A percentile compares a stretch with the other conserved stretches of the same genome.
phyloP scores from a whole-genome alignment of 2,329 filamentous ascomycete species.

The Penicillium sp. region DNA sequence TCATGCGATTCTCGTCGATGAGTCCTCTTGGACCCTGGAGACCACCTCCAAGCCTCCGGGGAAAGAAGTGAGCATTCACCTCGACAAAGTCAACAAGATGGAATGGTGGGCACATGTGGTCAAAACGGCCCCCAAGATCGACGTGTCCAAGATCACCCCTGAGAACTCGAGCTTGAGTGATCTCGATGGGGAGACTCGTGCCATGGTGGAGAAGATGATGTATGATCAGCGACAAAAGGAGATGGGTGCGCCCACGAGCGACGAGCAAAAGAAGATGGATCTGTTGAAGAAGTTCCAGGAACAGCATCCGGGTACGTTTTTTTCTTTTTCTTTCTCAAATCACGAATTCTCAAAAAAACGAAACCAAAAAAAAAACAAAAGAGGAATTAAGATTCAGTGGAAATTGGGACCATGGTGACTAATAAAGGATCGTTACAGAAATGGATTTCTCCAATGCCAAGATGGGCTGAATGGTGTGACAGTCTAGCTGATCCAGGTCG shows the following conservation, averaged over 20 bases:
- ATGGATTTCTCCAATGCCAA: constrained; percentile 64
- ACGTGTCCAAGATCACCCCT: constrained; percentile 89
- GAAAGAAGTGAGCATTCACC: constrained; percentile 78
- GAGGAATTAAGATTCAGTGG: not conserved
- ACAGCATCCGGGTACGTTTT: constrained; percentile 54
- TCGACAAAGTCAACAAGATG: constrained; percentile 95
- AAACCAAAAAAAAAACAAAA: too few species aligned
- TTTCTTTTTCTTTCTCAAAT: too few species aligned
- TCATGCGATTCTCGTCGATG: constrained; percentile 71
- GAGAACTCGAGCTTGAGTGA: constrained; percentile 89
- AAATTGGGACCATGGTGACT: not conserved
- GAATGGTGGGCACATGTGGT: constrained; percentile 98
- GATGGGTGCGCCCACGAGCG: constrained; percentile 76
- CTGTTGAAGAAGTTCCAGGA: constrained; percentile 88
- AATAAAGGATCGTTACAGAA: constrained; percentile 36
- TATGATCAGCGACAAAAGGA: constrained; percentile 98
- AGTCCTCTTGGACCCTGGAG: constrained; percentile 90
- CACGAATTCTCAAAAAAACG: too few species aligned
- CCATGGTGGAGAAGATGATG: constrained; percentile 99
- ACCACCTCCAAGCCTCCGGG: constrained; percentile 50
- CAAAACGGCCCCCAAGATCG: constrained; percentile 79
- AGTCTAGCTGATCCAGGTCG: too few species aligned
- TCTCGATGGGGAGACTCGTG: constrained; percentile 86
- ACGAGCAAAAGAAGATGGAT: constrained; percentile 92
- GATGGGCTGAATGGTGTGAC: constrained; percentile 41